Conservation (phyloP, 2,329 filamentous ascomycete genomes). For the Aspergillus amoenus region DNA sequence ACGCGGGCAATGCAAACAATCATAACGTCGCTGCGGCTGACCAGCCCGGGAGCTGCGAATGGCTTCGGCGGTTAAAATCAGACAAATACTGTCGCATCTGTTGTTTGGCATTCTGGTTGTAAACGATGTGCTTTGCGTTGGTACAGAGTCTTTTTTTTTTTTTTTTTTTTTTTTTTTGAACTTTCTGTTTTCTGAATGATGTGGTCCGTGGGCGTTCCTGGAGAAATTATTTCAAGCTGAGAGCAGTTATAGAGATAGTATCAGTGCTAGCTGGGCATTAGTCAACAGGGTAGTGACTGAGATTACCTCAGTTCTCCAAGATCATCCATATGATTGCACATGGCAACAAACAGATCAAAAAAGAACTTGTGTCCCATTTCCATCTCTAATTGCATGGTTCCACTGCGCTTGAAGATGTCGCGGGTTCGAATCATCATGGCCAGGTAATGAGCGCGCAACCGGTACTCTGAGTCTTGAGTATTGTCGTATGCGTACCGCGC, state of each 20-base stretch:
- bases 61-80: background rate
- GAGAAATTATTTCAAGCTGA: background rate
- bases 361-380: constrained; percentile 91
- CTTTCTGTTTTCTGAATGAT: constrained; percentile 3
- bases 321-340: constrained; percentile 98
- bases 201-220: background rate
- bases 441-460: constrained; percentile 93
- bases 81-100: background rate
- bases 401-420: constrained; percentile 96
- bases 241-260: background rate
- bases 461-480: constrained; percentile 88
- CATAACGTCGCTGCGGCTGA: constrained; percentile 3
- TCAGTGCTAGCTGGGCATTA: background rate
- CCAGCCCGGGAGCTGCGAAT: constrained; percentile 5
- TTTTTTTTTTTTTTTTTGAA: constrained; percentile 1
- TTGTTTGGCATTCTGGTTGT: constrained; percentile 12
- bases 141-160: constrained; percentile 7
- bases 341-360: constrained; percentile 96
- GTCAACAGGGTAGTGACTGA: background rate
- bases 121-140: constrained; percentile 8
- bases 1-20: background rate
- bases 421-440: constrained; percentile 96
- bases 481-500: constrained; percentile 94
- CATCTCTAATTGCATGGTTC: constrained; percentile 99
- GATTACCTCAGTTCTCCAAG: constrained; percentile 77